These are phyloP conservation scores for Spirogloea muscicola DNA, from an alignment of 139 green algal species.

Conservation along the genomic window DNA sequence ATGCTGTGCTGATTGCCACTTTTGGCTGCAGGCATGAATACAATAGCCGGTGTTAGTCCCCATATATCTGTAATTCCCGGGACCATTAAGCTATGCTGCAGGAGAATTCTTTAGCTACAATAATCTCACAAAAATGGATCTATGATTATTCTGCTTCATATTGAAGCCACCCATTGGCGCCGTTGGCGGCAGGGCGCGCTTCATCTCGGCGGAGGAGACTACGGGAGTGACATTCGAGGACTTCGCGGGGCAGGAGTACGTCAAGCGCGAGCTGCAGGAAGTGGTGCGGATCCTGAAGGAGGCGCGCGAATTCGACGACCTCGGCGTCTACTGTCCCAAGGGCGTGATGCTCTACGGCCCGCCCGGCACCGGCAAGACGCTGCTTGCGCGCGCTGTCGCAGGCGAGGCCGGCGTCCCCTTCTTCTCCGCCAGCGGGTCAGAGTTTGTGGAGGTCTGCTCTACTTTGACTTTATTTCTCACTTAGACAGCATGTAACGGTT, in stretches of 20 bases:
- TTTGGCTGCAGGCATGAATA: too few species aligned
- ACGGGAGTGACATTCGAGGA: conserved; percentile 52
- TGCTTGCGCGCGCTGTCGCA: conserved; percentile 52
- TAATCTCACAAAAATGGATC: too few species aligned
- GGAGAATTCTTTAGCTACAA: too few species aligned
- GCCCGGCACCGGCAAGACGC: conserved; percentile 57
- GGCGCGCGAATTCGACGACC: conserved; percentile 64
- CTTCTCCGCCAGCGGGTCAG: conserved; percentile 80
- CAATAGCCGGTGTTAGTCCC: too few species aligned
- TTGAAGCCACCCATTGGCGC: too few species aligned
- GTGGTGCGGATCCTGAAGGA: conserved; percentile 79
- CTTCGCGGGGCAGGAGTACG: conserved; percentile 71
- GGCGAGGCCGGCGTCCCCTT: conserved; percentile 78
- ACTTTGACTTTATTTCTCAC: too few species aligned
- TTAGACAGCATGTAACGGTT: too few species aligned
- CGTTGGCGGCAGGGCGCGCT: not conserved
- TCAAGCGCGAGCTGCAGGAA: conserved; percentile 74
- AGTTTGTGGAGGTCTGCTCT: conserved; percentile 83
- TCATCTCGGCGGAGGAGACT: conserved; percentile 10
- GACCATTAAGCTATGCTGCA: too few species aligned
- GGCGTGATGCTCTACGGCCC: conserved; percentile 34
- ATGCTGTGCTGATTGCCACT: too few species aligned
- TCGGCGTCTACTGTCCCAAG: conserved; percentile 80
- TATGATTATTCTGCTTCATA: too few species aligned
- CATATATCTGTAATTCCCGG: too few species aligned